These are phyloP conservation scores for Ascochyta viciae-villosae DNA, from an alignment of 2,329 filamentous ascomycete genomes.

Conservation along the genomic window DNA sequence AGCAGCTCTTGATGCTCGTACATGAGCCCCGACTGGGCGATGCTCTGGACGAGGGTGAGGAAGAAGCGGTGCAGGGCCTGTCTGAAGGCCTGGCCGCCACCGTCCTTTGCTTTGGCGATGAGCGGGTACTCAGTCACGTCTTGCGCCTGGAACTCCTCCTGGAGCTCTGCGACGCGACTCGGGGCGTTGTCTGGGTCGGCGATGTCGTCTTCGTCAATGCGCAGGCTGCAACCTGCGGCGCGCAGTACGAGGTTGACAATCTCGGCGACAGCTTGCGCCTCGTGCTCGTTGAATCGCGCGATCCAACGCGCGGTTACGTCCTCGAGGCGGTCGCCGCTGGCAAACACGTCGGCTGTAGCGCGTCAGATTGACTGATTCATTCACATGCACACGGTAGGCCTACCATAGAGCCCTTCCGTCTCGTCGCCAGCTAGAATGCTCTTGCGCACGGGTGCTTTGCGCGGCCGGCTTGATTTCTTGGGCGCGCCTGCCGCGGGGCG, in stretches of 20 bases:
- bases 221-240: constrained; percentile 79
- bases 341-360: constrained; percentile 64
- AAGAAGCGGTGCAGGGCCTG: constrained; percentile 81
- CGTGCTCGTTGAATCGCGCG: constrained; percentile 62
- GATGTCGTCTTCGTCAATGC: constrained; percentile 82
- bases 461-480: constrained; percentile 52
- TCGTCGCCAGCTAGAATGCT: constrained; percentile 59
- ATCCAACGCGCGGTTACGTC: constrained; percentile 66
- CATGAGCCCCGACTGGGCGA: constrained; percentile 82
- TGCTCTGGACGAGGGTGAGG: constrained; percentile 73
- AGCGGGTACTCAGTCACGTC: constrained; percentile 91
- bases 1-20: constrained; percentile 79
- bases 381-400: neutral
- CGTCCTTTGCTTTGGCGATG: constrained; percentile 80
- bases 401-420: constrained; percentile 65
- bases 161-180: constrained; percentile 80
- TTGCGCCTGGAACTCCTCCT: constrained; percentile 84
- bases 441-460: constrained; percentile 60
- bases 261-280: constrained; percentile 62
- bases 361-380: constrained; percentile 5
- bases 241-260: constrained; percentile 68
- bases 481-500: constrained; percentile 54
- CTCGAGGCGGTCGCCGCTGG: constrained; percentile 60
- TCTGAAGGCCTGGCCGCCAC: constrained; percentile 78
- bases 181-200: constrained; percentile 87